phyloP scores from a whole-genome alignment of 441 rosid genomes.

The Populus trichocarpa region DNA sequence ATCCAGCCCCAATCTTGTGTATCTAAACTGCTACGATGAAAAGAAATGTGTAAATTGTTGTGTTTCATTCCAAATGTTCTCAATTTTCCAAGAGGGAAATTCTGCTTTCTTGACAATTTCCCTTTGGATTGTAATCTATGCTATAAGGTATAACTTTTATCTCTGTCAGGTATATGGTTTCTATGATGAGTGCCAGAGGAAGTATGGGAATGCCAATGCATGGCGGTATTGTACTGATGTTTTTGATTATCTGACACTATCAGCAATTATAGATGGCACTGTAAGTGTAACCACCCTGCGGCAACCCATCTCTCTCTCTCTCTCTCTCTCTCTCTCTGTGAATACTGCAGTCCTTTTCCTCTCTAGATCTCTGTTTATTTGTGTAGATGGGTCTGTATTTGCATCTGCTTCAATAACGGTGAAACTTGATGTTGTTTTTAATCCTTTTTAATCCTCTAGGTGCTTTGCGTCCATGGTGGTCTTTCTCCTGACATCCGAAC shows the following conservation, averaged over 20 bases:
- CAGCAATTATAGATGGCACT: slow-evolving; percentile 98
- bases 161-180: slow-evolving; percentile 85
- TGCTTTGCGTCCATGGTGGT: slow-evolving; percentile 99
- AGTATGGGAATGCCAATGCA: slow-evolving; percentile 99
- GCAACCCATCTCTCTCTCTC: not conserved
- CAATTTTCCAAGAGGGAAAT: not conserved
- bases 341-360: not conserved
- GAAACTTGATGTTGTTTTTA: not conserved
- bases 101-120: not conserved
- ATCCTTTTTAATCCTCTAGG: slow-evolving; percentile 45
- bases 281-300: slow-evolving; percentile 38
- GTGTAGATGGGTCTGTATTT: not conserved
- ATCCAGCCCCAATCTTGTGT: not conserved
- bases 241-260: slow-evolving; percentile 95
- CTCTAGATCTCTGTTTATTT: not conserved
- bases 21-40: not conserved
- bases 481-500: slow-evolving; percentile 98
- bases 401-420: not conserved
- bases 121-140: not conserved
- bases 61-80: not conserved
- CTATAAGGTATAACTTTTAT: slow-evolving; percentile 6
- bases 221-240: slow-evolving; percentile 99
- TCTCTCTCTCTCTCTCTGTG: not conserved
- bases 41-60: not conserved
- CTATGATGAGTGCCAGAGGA: slow-evolving; percentile 99